A percentile compares a stretch with the other conserved stretches of the same genome.
Evolutionary conservation across 2,329 filamentous ascomycete species (phyloP).

Genomic region (Nigrospora osmanthi): DNA sequence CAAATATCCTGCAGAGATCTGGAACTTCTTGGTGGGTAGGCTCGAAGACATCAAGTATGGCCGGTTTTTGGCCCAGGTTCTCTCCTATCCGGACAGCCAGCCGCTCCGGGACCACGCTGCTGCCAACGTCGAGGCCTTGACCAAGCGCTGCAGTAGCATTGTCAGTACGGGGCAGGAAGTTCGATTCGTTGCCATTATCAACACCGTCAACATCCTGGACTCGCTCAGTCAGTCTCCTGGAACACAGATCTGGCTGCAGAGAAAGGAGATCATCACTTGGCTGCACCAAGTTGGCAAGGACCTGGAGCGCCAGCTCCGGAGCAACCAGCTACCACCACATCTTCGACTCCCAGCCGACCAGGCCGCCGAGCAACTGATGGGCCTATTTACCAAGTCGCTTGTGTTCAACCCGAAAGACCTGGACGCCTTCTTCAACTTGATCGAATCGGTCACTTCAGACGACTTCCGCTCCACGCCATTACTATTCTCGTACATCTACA

Average conservation of each 20-base stretch:
- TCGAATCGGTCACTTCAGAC: slow-evolving; percentile 76
- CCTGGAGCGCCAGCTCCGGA: slow-evolving; percentile 65
- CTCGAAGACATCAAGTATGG: slow-evolving; percentile 83
- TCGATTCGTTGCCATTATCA: slow-evolving; percentile 64
- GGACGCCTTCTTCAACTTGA: slow-evolving; percentile 75
- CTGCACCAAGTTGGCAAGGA: slow-evolving; percentile 65
- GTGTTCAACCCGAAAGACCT: slow-evolving; percentile 66
- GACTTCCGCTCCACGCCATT: slow-evolving; percentile 71
- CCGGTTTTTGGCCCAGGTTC: slow-evolving; percentile 81
- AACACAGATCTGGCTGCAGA: slow-evolving; percentile 64
- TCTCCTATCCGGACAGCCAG: slow-evolving; percentile 67
- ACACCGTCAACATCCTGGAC: slow-evolving; percentile 78
- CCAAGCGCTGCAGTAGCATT: slow-evolving; percentile 57
- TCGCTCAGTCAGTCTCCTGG: slow-evolving; percentile 63
- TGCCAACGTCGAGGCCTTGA: slow-evolving; percentile 64
- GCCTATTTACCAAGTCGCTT: slow-evolving; percentile 75
- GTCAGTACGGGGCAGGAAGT: slow-evolving; percentile 62
- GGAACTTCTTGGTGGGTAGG: slow-evolving; percentile 69
- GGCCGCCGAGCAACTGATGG: slow-evolving; percentile 79
- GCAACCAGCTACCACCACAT: slow-evolving; percentile 59
- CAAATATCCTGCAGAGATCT: slow-evolving; percentile 82
- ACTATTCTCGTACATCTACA: slow-evolving; percentile 77
- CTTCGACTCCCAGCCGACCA: slow-evolving; percentile 83
- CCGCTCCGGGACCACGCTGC: slow-evolving; percentile 68
- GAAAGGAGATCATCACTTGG: slow-evolving; percentile 52